Evolutionary conservation across 129 eudicot species (phyloP), one percentile per base, ranked within the genome.

Genomic region (Rutidosis leptorrhynchoides): DNA sequence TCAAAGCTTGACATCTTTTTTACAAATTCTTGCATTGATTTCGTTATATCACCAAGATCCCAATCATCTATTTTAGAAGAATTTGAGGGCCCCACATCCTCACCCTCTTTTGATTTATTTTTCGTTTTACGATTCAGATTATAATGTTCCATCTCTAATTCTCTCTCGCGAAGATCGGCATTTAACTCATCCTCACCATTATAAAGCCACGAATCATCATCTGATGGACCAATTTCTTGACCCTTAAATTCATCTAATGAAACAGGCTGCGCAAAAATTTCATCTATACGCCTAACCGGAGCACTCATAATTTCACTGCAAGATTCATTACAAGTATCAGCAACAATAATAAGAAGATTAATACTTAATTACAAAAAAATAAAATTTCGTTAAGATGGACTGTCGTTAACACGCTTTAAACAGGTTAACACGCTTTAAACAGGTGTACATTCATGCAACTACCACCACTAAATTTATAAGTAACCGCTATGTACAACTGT

Each of bases 141-240:
- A 29, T 74, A 88, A 62, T 76, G 33, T 37, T 88, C 96, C 96
- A 93, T 78, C 84, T 93, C 98, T 73, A 78, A 77, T 70, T 93
- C 88, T 65, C 96, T 82, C 77, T 88, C 92, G 63, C 73, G 62
- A 72, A 93, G 95, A 61, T 84, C 96, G 80, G 87, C 85, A 80
- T 81, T 84, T 71, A 93, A 62, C 76, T 93, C 98, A 65, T 93
- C 96, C 72, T 93, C 98, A 16, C 92, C 96, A 67, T 79, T 76
- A 70, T 93, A 93, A 43, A 93, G 95, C 98, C 98, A 93, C 4
- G 92, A 80, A 69, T 93, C 98, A 82, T 85, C 96, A 78, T 93
- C 96, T 37, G 92, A 93, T 59, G 89, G 85, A 69, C 86, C 92
- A 42, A 86, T 76, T 53, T 78, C 84, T 78, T 68, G 78, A 67